phyloP scores from a whole-genome alignment of 2,329 filamentous ascomycete species.

The Fusarium sp. region DNA sequence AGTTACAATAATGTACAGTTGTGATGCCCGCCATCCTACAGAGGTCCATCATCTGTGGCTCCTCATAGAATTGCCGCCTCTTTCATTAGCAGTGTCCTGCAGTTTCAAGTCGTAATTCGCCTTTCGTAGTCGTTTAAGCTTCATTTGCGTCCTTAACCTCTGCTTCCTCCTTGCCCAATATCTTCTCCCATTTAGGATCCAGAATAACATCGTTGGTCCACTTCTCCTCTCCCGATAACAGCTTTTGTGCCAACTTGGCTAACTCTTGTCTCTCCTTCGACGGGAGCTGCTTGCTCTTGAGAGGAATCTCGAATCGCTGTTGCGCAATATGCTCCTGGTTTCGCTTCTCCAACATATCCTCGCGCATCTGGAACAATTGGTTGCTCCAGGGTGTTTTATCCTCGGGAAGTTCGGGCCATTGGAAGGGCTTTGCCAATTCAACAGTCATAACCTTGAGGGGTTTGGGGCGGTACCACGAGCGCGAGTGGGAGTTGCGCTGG shows the following conservation, averaged over 20 bases:
- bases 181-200: slow-evolving; percentile 58
- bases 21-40: slow-evolving; percentile 44
- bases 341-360: slow-evolving; percentile 57
- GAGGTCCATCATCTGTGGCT: slow-evolving; percentile 17
- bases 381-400: slow-evolving; percentile 73
- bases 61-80: slow-evolving; percentile 26
- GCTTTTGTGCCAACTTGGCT: slow-evolving; percentile 70
- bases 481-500: slow-evolving; percentile 58
- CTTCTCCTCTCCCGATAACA: slow-evolving; percentile 67
- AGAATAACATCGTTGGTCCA: slow-evolving; percentile 65
- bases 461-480: slow-evolving; percentile 74
- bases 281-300: slow-evolving; percentile 55
- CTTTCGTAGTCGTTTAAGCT: slow-evolving; percentile 27
- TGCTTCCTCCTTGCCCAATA: slow-evolving; percentile 42
- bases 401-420: slow-evolving; percentile 79
- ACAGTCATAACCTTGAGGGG: slow-evolving; percentile 93
- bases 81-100: slow-evolving; percentile 37
- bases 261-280: slow-evolving; percentile 57
- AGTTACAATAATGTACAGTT: slow-evolving; percentile 49
- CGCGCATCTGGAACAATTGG: slow-evolving; percentile 63
- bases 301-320: slow-evolving; percentile 48
- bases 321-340: slow-evolving; percentile 48
- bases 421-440: slow-evolving; percentile 86
- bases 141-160: slow-evolving; percentile 38
- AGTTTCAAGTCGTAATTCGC: slow-evolving; percentile 10